Evolutionary conservation across 202 grass and related monocot species (phyloP).

Genomic region (Zoysia matrella): DNA sequence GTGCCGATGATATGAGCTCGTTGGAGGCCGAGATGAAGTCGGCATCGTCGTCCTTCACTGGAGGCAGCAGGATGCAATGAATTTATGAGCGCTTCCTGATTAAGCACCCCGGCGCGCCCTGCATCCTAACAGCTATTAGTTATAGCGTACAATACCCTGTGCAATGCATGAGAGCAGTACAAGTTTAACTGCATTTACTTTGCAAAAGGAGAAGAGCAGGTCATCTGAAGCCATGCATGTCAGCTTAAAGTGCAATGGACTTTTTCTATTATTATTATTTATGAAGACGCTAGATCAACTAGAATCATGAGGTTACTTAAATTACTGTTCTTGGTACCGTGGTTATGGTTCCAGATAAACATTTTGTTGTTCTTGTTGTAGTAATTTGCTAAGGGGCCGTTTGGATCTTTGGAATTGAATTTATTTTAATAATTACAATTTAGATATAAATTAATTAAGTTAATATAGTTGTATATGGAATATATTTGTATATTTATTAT

Average conservation of each 20-base stretch:
- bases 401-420: no score
- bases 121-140: conserved; percentile 32
- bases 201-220: conserved; percentile 23
- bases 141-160: conserved; percentile 24
- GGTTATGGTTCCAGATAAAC: conserved; percentile 11
- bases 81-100: neutral
- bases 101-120: neutral
- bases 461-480: no score
- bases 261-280: conserved; percentile 1
- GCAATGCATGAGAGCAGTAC: conserved; percentile 33
- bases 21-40: conserved; percentile 88
- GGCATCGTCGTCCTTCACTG: conserved; percentile 62
- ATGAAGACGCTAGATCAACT: conserved; percentile 38
- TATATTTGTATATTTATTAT: no score
- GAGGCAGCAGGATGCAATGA: conserved; percentile 70
- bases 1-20: conserved; percentile 55
- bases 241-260: conserved; percentile 15
- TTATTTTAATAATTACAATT: no score
- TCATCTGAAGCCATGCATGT: conserved; percentile 28
- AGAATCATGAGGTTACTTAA: neutral
- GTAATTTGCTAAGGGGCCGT: neutral
- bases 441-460: no score
- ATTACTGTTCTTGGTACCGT: neutral
- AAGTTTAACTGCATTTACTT: conserved; percentile 32
- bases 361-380: conserved; percentile 32